Conservation (phyloP, 306 rosid species). For the peach (Prunus persica) region DNA sequence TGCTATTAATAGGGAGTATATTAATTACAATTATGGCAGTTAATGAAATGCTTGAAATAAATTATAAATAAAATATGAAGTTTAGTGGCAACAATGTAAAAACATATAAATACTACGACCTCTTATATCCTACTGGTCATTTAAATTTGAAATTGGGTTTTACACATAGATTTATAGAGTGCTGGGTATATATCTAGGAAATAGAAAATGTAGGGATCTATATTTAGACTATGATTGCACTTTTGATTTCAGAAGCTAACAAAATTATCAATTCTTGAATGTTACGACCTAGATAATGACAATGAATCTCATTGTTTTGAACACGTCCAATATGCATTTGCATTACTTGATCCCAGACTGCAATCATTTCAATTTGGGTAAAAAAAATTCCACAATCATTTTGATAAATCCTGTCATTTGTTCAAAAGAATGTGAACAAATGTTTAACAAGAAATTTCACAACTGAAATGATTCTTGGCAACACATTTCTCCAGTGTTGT, state of each 20-base stretch:
- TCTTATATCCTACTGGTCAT: too few species aligned
- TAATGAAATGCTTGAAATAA: too few species aligned
- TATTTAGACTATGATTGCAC: background rate
- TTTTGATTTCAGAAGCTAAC: conserved; percentile 1
- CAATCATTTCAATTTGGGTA: background rate
- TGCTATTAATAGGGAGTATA: too few species aligned
- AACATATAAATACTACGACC: too few species aligned
- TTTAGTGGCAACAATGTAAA: too few species aligned
- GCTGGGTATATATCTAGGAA: too few species aligned
- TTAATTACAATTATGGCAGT: too few species aligned
- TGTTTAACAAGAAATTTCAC: conserved; percentile 5
- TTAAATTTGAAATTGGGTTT: too few species aligned
- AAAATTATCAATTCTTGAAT: background rate
- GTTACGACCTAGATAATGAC: background rate
- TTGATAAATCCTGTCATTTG: background rate
- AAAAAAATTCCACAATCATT: background rate
- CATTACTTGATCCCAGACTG: background rate
- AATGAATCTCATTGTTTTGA: background rate
- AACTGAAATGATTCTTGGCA: background rate
- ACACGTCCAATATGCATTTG: background rate
- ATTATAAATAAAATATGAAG: too few species aligned
- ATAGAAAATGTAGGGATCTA: too few species aligned
- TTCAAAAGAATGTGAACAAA: background rate
- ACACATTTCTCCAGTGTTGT: background rate
- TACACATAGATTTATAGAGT: too few species aligned